Base-by-base conservation (phyloP, 768 basidiomycete genomes). In the Mycena olivaceomarginata region DNA sequence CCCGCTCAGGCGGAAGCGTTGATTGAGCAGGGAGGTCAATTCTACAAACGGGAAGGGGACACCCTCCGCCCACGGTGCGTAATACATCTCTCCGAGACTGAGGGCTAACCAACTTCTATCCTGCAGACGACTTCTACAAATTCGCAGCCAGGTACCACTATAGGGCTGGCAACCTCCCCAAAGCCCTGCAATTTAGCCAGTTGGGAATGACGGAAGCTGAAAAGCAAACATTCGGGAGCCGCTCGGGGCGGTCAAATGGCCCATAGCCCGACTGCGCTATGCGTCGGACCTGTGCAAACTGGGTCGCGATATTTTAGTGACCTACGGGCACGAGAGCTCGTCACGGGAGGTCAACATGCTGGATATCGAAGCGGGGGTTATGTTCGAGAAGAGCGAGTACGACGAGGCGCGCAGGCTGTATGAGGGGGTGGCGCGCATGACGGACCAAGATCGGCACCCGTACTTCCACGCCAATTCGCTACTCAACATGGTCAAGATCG, bases 381-480 rank as follows among this genome's bases (percentile, higher is more conserved):
- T 57, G 41, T 66, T 51, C 39, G 62, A 65, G 64, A n/a, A 66
- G 64, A 72, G 63, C 63, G 64, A 72, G 53, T 72, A 72, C 64
- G 64, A 25, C 15, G 72, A 72, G 51, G 72, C 64, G 41, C 25
- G 63, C 5, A 40, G 6, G 51, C n/a, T 71, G 48, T 64, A 63
- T 39, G 37, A 63, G 15, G 70, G 13, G 48, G 62, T 71, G 41
- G 53, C n/a, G 12, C 63, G 64, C 63, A 72, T 65, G 64, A 43
- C 53, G 15, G 63, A 56, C 5, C 71, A 45, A 11, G n/a, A 43
- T 20, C 71, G 53, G 10, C 51, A 66, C 51, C 64, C 71, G 25
- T 56, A 57, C 63, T 57, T 66, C 39, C 63, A 66, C 64, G 15
- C 15, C 48, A 65, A 72, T 43, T 40, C 53, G 0, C 25, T 66